A percentile compares a stretch with the other conserved stretches of the same genome.
These are phyloP conservation scores for Heterobasidion annosum DNA, from an alignment of 1,284 basidiomycete genomes.

Conservation along the genomic window DNA sequence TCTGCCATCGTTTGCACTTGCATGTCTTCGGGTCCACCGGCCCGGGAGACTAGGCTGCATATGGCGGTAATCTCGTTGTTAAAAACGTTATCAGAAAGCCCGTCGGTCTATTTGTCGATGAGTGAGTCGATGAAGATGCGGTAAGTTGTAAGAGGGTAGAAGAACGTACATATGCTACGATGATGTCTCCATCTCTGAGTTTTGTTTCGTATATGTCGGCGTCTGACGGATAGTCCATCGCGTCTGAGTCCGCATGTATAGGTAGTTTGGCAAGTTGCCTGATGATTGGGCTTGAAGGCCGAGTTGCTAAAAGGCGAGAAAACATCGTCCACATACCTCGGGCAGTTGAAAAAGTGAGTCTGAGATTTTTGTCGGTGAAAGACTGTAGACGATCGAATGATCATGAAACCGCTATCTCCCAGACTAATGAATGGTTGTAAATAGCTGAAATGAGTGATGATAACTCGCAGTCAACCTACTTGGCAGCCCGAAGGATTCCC, in stretches of 20 bases:
- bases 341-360: slow-evolving; percentile 80
- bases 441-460: slow-evolving; percentile 1
- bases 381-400: slow-evolving; percentile 64
- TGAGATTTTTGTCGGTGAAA: slow-evolving; percentile 58
- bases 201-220: slow-evolving; percentile 59
- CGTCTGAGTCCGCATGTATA: slow-evolving; percentile 30
- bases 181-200: slow-evolving; percentile 64
- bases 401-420: slow-evolving; percentile 80
- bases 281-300: neutral
- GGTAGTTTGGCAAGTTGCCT: slow-evolving; percentile 71
- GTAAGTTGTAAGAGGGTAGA: neutral
- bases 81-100: slow-evolving; percentile 82
- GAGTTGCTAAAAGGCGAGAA: neutral
- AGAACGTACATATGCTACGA: slow-evolving; percentile 57
- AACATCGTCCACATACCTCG: slow-evolving; percentile 35
- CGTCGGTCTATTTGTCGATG: slow-evolving; percentile 60
- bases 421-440: slow-evolving; percentile 36
- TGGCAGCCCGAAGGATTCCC: slow-evolving; percentile 71
- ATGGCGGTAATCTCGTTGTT: slow-evolving; percentile 61
- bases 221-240: slow-evolving; percentile 55
- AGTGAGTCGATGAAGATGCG: neutral
- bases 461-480: slow-evolving; percentile 38
- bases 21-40: slow-evolving; percentile 43
- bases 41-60: slow-evolving; percentile 51
- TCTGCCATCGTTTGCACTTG: slow-evolving; percentile 67